Evolutionary conservation across 176 grass and related monocot genomes (phyloP).

Genomic region (Oryza meyeriana): DNA sequence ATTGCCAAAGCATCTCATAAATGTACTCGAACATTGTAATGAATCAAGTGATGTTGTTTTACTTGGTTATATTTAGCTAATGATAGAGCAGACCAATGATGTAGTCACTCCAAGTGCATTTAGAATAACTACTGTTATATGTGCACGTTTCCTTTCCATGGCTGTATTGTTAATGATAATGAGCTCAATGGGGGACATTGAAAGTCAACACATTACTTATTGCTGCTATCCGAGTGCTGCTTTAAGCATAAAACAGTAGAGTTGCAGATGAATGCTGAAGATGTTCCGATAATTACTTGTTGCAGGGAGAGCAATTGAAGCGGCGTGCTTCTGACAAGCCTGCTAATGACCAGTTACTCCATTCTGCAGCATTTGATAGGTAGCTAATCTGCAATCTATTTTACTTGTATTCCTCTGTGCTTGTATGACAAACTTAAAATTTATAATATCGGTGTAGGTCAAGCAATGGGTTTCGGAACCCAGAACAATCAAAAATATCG

Average conservation of each 20-base stretch:
- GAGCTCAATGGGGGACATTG: background rate
- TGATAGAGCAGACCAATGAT: background rate
- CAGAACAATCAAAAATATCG: constrained; percentile 54
- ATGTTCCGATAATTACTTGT: background rate
- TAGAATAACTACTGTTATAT: background rate
- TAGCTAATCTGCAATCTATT: constrained; percentile 12
- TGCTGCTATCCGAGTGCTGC: background rate
- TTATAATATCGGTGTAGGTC: constrained; percentile 23
- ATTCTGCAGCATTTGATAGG: constrained; percentile 47
- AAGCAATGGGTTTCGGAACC: constrained; percentile 35
- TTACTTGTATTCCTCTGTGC: background rate
- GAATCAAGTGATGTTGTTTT: background rate
- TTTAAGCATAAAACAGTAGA: background rate
- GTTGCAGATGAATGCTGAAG: background rate
- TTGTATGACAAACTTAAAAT: background rate
- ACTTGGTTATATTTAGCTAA: background rate
- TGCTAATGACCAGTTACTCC: constrained; percentile 29
- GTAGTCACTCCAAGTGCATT: background rate
- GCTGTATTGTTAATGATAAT: background rate
- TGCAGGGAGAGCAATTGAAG: constrained; percentile 85
- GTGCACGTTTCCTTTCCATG: background rate
- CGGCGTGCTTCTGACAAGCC: constrained; percentile 35
- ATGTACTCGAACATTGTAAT: background rate
- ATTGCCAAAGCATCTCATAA: background rate
- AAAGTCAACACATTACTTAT: background rate